These are phyloP conservation scores for Epichloe baconii DNA, from an alignment of 2,329 filamentous ascomycete species.

Conservation along the genomic window DNA sequence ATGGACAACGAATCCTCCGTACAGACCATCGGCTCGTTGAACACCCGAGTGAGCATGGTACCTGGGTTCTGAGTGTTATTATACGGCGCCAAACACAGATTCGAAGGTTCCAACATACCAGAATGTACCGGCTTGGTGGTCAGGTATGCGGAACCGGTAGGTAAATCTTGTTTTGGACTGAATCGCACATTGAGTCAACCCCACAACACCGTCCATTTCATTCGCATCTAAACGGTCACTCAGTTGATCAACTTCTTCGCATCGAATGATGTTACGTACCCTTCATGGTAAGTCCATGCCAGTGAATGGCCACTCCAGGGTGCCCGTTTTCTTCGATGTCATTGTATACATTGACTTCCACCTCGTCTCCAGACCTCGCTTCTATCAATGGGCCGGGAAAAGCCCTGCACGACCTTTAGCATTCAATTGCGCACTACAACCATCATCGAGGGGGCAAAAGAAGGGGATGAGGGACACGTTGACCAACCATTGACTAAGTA, in stretches of 20 bases:
- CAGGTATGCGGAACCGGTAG: constrained; percentile 43
- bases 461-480: too few relatives aligned
- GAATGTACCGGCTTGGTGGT: constrained; percentile 40
- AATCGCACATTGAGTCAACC: constrained; percentile 48
- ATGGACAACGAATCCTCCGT: constrained; percentile 19
- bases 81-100: not conserved
- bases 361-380: constrained; percentile 28
- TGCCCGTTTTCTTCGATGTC: constrained; percentile 12
- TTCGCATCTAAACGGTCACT: constrained; percentile 25
- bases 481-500: constrained; percentile 34
- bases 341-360: constrained; percentile 28
- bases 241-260: not conserved
- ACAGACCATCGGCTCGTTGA: constrained; percentile 22
- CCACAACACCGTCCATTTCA: constrained; percentile 50
- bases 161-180: constrained; percentile 37
- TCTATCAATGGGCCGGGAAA: constrained; percentile 30
- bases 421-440: not conserved
- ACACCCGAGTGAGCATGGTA: constrained; percentile 51
- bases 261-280: constrained; percentile 15
- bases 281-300: constrained; percentile 55
- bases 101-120: constrained; percentile 31
- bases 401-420: constrained; percentile 14
- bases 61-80: constrained; percentile 12
- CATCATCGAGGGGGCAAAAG: not conserved
- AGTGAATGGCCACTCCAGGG: constrained; percentile 44